Percentiles rank a stretch among this genome's conserved stretches.
Conservation (phyloP, 768 basidiomycete species). For the Collybiopsis luxurians region DNA sequence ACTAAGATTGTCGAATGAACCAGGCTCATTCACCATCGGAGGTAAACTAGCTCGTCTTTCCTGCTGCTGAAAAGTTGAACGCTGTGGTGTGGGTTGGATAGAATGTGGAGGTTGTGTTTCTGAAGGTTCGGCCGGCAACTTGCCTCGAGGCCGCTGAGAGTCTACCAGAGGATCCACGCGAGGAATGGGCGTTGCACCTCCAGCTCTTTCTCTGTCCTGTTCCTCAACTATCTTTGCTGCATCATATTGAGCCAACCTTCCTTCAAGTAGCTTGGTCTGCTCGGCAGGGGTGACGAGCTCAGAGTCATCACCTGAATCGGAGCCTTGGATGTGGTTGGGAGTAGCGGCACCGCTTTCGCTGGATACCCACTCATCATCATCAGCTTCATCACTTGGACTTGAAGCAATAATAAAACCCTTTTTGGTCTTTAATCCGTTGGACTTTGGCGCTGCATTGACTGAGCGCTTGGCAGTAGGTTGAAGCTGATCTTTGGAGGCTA, state of each 20-base stretch:
- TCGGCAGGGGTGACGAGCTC: conserved; percentile 27
- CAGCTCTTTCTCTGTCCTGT: conserved; percentile 1
- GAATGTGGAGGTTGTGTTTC: background rate
- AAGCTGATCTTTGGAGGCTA: conserved; percentile 29
- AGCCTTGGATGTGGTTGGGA: conserved; percentile 45
- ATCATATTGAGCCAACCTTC: background rate
- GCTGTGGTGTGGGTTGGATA: background rate
- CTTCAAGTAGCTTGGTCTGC: conserved; percentile 15
- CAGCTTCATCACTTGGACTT: conserved; percentile 44
- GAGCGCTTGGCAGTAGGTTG: conserved; percentile 17
- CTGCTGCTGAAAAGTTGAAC: background rate
- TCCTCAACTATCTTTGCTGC: conserved; percentile 5
- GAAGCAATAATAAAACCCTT: conserved; percentile 56
- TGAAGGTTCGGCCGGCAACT: background rate
- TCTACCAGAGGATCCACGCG: conserved; percentile 36
- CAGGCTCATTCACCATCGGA: conserved; percentile 28
- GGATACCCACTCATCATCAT: conserved; percentile 77
- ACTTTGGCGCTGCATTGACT: conserved; percentile 20
- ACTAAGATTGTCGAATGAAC: conserved; percentile 33
- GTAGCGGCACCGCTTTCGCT: conserved; percentile 76
- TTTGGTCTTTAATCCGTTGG: conserved; percentile 36
- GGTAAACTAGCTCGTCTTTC: background rate
- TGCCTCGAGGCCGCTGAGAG: conserved; percentile 17
- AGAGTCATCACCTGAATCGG: conserved; percentile 41
- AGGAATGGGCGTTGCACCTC: conserved; percentile 16